A percentile compares a stretch with the other conserved stretches of the same genome.
Evolutionary conservation across 306 rosid species (phyloP).

Genomic region (Cucurbita maxima): DNA sequence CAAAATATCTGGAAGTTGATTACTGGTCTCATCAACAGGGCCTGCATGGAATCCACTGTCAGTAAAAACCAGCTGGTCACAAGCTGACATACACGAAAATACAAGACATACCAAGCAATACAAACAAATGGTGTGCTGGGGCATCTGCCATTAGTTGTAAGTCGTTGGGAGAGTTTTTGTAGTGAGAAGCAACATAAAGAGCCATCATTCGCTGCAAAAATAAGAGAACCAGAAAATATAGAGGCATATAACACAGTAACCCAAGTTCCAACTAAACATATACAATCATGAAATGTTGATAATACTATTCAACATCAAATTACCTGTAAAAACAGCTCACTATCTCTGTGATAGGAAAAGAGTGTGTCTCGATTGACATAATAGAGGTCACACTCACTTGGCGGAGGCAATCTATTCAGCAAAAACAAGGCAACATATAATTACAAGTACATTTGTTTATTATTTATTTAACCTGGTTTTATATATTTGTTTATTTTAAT

Average conservation of each 20-base stretch:
- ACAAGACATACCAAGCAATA: conserved; percentile 65
- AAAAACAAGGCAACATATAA: conserved; percentile 5
- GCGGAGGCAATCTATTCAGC: conserved; percentile 59
- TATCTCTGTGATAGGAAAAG: conserved; percentile 79
- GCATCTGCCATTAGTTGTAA: conserved; percentile 95
- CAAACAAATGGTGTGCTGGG: conserved; percentile 94
- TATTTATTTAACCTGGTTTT: not conserved
- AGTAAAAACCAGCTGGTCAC: conserved; percentile 9
- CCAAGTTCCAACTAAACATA: not conserved
- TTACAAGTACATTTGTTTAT: not conserved
- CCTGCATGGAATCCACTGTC: conserved; percentile 32
- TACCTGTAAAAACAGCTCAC: conserved; percentile 96
- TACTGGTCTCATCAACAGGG: conserved; percentile 81
- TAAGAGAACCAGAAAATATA: conserved; percentile 15
- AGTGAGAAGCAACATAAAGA: conserved; percentile 86
- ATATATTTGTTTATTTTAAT: too few species aligned
- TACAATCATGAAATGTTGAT: not conserved
- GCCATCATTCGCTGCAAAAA: conserved; percentile 92
- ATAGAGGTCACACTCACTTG: conserved; percentile 76
- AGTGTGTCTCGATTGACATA: conserved; percentile 94
- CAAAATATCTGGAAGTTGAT: conserved; percentile 94
- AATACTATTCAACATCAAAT: not conserved
- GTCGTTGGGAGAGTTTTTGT: conserved; percentile 97
- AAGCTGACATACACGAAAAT: not conserved
- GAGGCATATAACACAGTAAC: conserved; percentile 6